Conservation (phyloP, 2,329 filamentous ascomycete species). For the Zymoseptoria tritici region DNA sequence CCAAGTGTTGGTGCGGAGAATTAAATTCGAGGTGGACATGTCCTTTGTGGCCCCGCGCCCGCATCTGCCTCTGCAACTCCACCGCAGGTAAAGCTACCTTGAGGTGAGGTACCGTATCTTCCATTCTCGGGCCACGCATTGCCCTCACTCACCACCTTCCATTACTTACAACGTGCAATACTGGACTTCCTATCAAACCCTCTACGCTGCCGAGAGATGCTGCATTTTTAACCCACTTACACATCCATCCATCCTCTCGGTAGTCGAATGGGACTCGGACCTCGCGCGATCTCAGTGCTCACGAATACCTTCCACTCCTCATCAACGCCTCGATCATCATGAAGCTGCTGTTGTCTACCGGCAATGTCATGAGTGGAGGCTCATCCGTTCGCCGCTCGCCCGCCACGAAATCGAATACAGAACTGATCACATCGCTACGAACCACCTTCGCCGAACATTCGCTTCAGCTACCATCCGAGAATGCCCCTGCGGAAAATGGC, state of each 20-base stretch:
- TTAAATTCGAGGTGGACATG: background rate
- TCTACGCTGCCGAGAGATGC: background rate
- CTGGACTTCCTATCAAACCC: background rate
- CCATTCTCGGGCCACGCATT: too few relatives aligned
- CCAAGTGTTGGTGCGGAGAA: background rate
- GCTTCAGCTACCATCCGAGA: conserved; percentile 6
- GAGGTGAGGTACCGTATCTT: too few relatives aligned
- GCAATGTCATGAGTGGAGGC: conserved; percentile 79
- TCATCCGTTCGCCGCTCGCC: conserved; percentile 74
- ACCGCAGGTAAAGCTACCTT: too few relatives aligned
- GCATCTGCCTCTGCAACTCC: too few relatives aligned
- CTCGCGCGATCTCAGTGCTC: too few relatives aligned
- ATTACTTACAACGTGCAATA: background rate
- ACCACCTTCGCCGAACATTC: conserved; percentile 57
- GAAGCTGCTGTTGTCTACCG: conserved; percentile 78
- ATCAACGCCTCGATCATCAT: conserved; percentile 45
- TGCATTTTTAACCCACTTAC: background rate
- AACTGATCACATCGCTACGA: conserved; percentile 81
- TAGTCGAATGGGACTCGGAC: background rate
- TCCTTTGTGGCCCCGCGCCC: too few relatives aligned
- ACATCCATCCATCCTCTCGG: background rate
- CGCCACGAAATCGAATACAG: conserved; percentile 79
- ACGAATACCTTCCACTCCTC: background rate
- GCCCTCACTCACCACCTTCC: background rate
- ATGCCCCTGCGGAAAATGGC: conserved; percentile 16